Percentiles rank a stretch among this genome's conserved stretches.
Evolutionary conservation across 2,329 filamentous ascomycete species (phyloP).

Genomic region (Sclerotinia glacialis): DNA sequence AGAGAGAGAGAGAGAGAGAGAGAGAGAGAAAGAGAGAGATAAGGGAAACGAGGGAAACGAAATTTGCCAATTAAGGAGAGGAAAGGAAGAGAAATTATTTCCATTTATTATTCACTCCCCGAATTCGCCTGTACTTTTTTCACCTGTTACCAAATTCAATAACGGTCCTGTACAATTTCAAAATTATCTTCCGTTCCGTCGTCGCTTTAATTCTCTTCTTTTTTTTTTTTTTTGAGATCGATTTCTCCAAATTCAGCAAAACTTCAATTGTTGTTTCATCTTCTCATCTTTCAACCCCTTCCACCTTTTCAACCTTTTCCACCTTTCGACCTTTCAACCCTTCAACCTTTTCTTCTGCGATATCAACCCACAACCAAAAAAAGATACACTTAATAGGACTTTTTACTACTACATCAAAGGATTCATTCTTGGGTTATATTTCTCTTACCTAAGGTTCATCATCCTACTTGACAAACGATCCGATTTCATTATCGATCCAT

Average conservation of each 20-base stretch:
- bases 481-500: too few species aligned
- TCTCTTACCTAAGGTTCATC: background rate
- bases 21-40: background rate
- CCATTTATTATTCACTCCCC: background rate
- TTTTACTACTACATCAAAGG: too few species aligned
- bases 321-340: background rate
- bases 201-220: conserved; percentile 4
- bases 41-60: background rate
- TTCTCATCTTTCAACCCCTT: background rate
- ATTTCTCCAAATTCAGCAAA: background rate
- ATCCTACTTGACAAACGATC: background rate
- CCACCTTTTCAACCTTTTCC: background rate
- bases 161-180: background rate
- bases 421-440: background rate
- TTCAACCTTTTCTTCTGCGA: background rate
- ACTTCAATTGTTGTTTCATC: conserved; percentile 8
- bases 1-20: background rate
- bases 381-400: too few species aligned
- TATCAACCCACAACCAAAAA: too few species aligned
- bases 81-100: background rate
- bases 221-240: too few species aligned
- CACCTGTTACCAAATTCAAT: background rate
- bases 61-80: background rate
- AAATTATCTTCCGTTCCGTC: conserved; percentile 16
- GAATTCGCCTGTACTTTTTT: conserved; percentile 6